A percentile compares a stretch with the other conserved stretches of the same genome.
Evolutionary conservation across 176 grass and related monocot species (phyloP).

Genomic region (Ensete ventricosum): DNA sequence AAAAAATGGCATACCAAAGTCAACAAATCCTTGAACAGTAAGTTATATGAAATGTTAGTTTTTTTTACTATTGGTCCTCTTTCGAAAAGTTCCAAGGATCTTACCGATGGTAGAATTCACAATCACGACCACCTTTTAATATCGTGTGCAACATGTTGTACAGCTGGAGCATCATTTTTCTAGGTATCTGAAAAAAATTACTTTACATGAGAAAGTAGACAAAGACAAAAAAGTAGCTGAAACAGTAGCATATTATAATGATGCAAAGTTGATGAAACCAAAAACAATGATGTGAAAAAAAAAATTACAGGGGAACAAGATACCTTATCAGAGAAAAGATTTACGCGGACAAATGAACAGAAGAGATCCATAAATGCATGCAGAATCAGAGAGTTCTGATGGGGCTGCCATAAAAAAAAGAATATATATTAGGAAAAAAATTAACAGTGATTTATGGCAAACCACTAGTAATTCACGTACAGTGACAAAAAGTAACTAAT

Average conservation of each 20-base stretch:
- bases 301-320: conserved; percentile 14
- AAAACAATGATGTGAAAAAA: neutral
- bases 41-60: neutral
- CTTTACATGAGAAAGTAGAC: conserved; percentile 7
- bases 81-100: conserved; percentile 7
- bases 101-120: conserved; percentile 95
- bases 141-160: conserved; percentile 88
- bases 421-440: neutral
- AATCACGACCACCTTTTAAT: conserved; percentile 90
- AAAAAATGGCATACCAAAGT: too few species aligned
- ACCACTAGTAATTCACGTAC: neutral
- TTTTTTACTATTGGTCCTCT: conserved; percentile 3
- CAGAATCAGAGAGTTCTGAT: conserved; percentile 96
- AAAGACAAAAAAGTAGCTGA: conserved; percentile 1
- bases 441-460: neutral
- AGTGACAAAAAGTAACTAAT: neutral
- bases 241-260: neutral
- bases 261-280: neutral
- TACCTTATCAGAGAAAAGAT: conserved; percentile 98
- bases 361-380: conserved; percentile 99
- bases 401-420: conserved; percentile 50
- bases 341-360: conserved; percentile 86
- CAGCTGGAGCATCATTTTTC: conserved; percentile 98
- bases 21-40: neutral
- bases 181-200: conserved; percentile 66